Evolutionary conservation across 2,329 filamentous ascomycete genomes (phyloP).

Genomic region (Aspergillus tubingensis): DNA sequence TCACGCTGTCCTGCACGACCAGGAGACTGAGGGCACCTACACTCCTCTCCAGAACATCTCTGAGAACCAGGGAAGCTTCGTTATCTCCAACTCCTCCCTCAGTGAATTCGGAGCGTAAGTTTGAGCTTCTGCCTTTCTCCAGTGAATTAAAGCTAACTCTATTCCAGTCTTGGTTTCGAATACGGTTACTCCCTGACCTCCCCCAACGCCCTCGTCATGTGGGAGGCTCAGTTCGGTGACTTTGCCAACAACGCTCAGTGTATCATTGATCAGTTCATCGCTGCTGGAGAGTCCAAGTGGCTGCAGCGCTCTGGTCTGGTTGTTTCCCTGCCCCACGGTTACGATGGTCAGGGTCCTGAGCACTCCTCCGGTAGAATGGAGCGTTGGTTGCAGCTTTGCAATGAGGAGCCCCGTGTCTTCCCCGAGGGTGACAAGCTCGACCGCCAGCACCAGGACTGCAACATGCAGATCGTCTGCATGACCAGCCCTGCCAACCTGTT

Average conservation of each 20-base stretch:
- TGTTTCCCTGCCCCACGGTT: constrained; percentile 94
- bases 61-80: constrained; percentile 91
- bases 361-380: constrained; percentile 97
- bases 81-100: constrained; percentile 93
- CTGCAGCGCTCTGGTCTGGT: constrained; percentile 96
- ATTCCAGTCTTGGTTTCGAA: constrained; percentile 80
- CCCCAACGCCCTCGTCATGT: constrained; percentile 96
- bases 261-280: constrained; percentile 98
- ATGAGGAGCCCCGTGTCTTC: constrained; percentile 95
- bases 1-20: constrained; percentile 95
- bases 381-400: constrained; percentile 94
- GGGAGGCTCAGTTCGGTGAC: constrained; percentile 99
- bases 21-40: constrained; percentile 89
- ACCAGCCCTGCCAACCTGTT: constrained; percentile 96
- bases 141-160: constrained; percentile 43
- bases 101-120: constrained; percentile 67
- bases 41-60: constrained; percentile 87
- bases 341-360: constrained; percentile 96
- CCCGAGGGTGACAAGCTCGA: constrained; percentile 84
- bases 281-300: constrained; percentile 97
- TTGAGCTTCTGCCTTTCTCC: not conserved
- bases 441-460: constrained; percentile 98
- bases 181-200: constrained; percentile 98
- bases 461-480: constrained; percentile 98
- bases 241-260: constrained; percentile 99